Evolutionary conservation across 176 grass and related monocot species (phyloP).

Genomic region (Eleusine coracana): DNA sequence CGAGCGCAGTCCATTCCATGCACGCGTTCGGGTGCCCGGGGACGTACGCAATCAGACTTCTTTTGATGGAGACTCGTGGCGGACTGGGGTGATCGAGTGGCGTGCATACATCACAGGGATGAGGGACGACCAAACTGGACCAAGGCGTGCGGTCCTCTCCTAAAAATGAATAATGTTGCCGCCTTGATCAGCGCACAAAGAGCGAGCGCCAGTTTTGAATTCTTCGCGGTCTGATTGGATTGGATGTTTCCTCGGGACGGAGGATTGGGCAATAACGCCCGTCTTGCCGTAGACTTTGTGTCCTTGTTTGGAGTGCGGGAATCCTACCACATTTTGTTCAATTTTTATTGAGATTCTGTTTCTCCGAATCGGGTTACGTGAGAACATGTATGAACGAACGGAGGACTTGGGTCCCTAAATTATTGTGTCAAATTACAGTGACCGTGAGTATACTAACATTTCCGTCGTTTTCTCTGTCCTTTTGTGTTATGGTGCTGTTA

Average conservation of each 20-base stretch:
- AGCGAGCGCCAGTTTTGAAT: conserved; percentile 2
- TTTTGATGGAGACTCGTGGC: conserved; percentile 16
- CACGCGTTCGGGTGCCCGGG: not conserved
- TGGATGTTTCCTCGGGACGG: conserved; percentile 8
- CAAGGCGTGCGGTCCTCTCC: not conserved
- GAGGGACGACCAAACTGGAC: conserved; percentile 1
- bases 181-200: conserved; percentile 12
- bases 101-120: not conserved
- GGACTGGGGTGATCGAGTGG: not conserved
- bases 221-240: not conserved
- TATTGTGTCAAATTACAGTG: not conserved
- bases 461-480: not conserved
- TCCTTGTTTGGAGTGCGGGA: not conserved
- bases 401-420: not conserved
- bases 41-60: not conserved
- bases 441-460: not conserved
- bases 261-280: not conserved
- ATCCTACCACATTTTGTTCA: not conserved
- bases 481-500: not conserved
- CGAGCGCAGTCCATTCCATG: not conserved
- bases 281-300: not conserved
- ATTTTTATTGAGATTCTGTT: not conserved
- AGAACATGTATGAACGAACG: not conserved
- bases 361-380: not conserved
- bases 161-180: not conserved